Percentiles rank a stretch among this genome's conserved stretches.
These are phyloP conservation scores for Debaryomyces hansenii DNA, from an alignment of 805 yeast genomes.

Conservation along the genomic window DNA sequence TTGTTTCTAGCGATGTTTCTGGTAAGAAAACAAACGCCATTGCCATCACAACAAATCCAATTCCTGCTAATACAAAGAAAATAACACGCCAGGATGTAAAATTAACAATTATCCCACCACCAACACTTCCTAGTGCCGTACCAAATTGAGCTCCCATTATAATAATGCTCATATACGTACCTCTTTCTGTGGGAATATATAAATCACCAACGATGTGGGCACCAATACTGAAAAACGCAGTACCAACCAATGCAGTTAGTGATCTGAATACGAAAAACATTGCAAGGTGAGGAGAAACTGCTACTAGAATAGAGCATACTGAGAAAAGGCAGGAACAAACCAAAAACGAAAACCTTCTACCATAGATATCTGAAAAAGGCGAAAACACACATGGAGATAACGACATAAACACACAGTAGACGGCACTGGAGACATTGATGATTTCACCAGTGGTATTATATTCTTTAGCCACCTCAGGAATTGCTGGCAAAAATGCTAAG, in stretches of 20 bases:
- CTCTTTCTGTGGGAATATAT: slow-evolving; percentile 50
- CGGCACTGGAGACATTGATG: slow-evolving; percentile 51
- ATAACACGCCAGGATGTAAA: slow-evolving; percentile 54
- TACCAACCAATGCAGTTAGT: slow-evolving; percentile 52
- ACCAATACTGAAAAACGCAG: slow-evolving; percentile 55
- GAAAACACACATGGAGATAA: slow-evolving; percentile 50
- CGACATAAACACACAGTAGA: slow-evolving; percentile 53
- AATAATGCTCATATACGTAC: slow-evolving; percentile 49
- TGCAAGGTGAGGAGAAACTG: slow-evolving; percentile 49
- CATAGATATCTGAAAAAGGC: slow-evolving; percentile 55
- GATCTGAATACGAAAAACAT: slow-evolving; percentile 56
- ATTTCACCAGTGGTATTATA: slow-evolving; percentile 48
- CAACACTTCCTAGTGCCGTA: slow-evolving; percentile 51
- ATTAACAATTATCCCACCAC: slow-evolving; percentile 54
- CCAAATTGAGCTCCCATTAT: slow-evolving; percentile 55
- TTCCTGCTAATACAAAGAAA: slow-evolving; percentile 48
- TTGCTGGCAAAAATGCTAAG: slow-evolving; percentile 52
- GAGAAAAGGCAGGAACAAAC: slow-evolving; percentile 34
- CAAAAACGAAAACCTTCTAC: slow-evolving; percentile 48
- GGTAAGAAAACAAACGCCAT: slow-evolving; percentile 42
- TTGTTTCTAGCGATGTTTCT: slow-evolving; percentile 42
- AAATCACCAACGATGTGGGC: slow-evolving; percentile 53
- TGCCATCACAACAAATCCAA: slow-evolving; percentile 36
- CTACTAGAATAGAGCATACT: slow-evolving; percentile 30
- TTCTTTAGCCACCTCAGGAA: slow-evolving; percentile 45